phyloP scores from a whole-genome alignment of 163 green algal species.

The Scenedesmus sp. region DNA sequence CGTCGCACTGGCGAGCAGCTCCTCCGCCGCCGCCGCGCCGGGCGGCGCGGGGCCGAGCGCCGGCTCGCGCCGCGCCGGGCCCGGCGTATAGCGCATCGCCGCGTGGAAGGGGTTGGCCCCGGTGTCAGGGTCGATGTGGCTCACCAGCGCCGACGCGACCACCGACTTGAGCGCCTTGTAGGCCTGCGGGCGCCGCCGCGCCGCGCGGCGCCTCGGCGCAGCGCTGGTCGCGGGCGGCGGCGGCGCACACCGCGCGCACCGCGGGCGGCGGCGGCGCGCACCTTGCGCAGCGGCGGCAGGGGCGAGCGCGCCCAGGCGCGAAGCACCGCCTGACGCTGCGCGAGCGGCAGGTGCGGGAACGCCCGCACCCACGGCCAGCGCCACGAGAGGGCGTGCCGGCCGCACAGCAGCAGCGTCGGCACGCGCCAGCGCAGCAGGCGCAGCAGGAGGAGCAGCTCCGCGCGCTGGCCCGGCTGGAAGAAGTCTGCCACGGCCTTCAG shows the following conservation, averaged over 20 bases:
- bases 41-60: neutral
- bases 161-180: slow-evolving; percentile 62
- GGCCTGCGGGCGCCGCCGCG: slow-evolving; percentile 46
- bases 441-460: too few relatives aligned
- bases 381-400: neutral
- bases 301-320: slow-evolving; percentile 48
- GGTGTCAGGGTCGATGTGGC: slow-evolving; percentile 24
- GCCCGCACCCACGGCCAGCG: slow-evolving; percentile 37
- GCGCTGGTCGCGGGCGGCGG: too few relatives aligned
- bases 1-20: slow-evolving; percentile 39
- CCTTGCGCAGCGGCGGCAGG: slow-evolving; percentile 3
- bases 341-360: slow-evolving; percentile 52
- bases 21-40: slow-evolving; percentile 44
- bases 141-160: slow-evolving; percentile 37
- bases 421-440: slow-evolving; percentile 1
- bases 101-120: slow-evolving; percentile 56
- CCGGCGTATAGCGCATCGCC: slow-evolving; percentile 51
- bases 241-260: too few relatives aligned
- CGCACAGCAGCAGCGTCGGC: slow-evolving; percentile 22
- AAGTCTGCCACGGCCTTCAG: too few relatives aligned
- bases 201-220: too few relatives aligned
- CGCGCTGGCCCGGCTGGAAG: too few relatives aligned
- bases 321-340: slow-evolving; percentile 54
- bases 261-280: too few relatives aligned
- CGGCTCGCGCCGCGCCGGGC: neutral